phyloP scores from a whole-genome alignment of 352 stramenopile genomes.

The Phytophthora crassamura region DNA sequence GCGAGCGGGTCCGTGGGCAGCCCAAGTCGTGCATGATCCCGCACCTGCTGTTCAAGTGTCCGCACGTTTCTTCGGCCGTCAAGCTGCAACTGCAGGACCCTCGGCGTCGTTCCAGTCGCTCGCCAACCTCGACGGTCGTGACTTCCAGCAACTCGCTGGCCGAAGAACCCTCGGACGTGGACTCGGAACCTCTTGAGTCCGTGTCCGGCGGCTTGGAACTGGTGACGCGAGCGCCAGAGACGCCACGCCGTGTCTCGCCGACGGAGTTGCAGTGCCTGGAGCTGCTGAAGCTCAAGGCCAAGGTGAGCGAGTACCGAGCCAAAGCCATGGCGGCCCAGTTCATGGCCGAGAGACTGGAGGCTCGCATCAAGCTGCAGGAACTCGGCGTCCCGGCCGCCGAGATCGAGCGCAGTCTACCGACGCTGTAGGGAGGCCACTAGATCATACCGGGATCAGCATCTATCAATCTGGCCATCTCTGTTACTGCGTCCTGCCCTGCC shows the following conservation, averaged over 20 bases:
- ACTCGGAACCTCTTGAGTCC: neutral
- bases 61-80: neutral
- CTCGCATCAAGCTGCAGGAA: conserved; percentile 13
- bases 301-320: conserved; percentile 3
- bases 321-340: conserved; percentile 8
- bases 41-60: conserved; percentile 6
- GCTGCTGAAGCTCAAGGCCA: conserved; percentile 12
- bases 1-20: conserved; percentile 3
- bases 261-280: conserved; percentile 3
- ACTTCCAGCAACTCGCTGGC: neutral
- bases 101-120: neutral
- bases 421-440: neutral
- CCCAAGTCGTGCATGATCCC: conserved; percentile 11
- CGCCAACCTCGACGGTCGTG: no score
- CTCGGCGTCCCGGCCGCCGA: conserved; percentile 7
- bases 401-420: conserved; percentile 10
- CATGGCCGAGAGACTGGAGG: conserved; percentile 1
- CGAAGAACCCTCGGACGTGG: conserved; percentile 1
- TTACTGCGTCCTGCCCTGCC: conserved; percentile 12
- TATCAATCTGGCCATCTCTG: conserved; percentile 30
- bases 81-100: neutral
- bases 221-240: no score
- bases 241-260: neutral
- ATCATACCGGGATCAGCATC: conserved; percentile 22
- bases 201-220: conserved; percentile 3